A percentile compares a stretch with the other conserved stretches of the same genome.
Conservation (phyloP, 2,329 filamentous ascomycete genomes). For the Orbilia blumenaviensis region DNA sequence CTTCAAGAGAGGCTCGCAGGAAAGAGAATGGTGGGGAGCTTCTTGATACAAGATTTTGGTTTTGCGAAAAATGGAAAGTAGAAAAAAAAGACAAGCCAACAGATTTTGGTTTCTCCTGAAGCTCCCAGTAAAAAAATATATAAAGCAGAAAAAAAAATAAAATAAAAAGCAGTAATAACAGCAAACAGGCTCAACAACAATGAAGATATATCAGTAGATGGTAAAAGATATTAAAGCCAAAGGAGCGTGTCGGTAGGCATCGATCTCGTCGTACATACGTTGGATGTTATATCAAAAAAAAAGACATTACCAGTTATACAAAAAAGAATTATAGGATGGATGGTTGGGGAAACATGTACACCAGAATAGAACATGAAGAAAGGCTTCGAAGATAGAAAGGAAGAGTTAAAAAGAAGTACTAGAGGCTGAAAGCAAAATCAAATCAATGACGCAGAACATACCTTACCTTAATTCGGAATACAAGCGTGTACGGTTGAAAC, state of each 20-base stretch:
- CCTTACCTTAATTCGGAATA: conserved; percentile 31
- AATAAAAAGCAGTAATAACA: conserved; percentile 25
- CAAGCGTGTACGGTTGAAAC: conserved; percentile 30
- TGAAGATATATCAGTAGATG: conserved; percentile 32
- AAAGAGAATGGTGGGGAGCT: background rate
- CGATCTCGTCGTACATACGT: conserved; percentile 51
- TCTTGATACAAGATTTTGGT: conserved; percentile 5
- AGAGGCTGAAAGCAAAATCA: conserved; percentile 46
- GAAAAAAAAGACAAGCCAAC: conserved; percentile 43
- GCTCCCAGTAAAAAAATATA: conserved; percentile 43
- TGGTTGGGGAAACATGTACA: conserved; percentile 51
- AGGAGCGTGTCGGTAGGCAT: conserved; percentile 48
- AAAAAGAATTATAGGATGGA: conserved; percentile 32
- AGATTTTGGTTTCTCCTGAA: conserved; percentile 41
- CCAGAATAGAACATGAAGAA: conserved; percentile 50
- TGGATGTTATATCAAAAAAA: conserved; percentile 19
- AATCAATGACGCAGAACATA: conserved; percentile 23
- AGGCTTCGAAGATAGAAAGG: conserved; percentile 13
- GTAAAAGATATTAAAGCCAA: conserved; percentile 25
- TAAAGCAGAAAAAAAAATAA: background rate
- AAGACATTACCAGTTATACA: conserved; percentile 21
- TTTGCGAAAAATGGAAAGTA: conserved; percentile 16
- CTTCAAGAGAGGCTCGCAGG: background rate
- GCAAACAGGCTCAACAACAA: conserved; percentile 39
- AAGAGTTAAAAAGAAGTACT: conserved; percentile 28